phyloP scores from a whole-genome alignment of 768 basidiomycete species.

The Krasilnikovozyma curviuscula region DNA sequence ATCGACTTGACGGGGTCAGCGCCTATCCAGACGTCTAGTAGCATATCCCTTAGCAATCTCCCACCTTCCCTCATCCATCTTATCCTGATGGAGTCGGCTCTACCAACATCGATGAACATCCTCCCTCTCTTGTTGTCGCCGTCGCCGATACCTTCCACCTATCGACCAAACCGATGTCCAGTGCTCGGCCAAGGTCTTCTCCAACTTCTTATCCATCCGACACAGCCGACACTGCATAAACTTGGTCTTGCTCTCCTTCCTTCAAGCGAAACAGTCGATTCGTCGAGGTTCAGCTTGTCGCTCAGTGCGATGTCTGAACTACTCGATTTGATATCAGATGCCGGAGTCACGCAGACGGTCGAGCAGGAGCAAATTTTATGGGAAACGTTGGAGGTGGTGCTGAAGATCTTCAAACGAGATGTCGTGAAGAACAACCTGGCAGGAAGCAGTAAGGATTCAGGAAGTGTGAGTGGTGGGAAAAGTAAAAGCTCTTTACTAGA shows the following conservation, averaged over 20 bases:
- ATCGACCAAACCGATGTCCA: slow-evolving; percentile 7
- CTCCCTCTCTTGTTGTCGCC: slow-evolving; percentile 10
- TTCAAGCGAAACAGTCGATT: background rate
- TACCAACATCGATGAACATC: slow-evolving; percentile 9
- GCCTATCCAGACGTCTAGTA: background rate
- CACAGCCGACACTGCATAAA: background rate
- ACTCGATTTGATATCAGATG: no score
- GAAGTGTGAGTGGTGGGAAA: no score
- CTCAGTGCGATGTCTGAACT: no score
- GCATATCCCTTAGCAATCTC: slow-evolving; percentile 11
- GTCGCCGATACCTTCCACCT: slow-evolving; percentile 8
- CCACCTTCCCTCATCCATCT: slow-evolving; percentile 17
- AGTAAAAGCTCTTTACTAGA: no score
- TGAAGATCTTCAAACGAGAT: no score
- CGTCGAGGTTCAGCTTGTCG: background rate
- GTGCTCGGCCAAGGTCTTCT: slow-evolving; percentile 13
- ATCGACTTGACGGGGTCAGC: slow-evolving; percentile 37
- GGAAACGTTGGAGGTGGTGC: no score
- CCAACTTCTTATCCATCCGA: slow-evolving; percentile 2
- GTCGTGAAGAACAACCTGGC: no score
- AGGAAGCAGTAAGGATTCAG: no score
- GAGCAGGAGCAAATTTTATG: no score
- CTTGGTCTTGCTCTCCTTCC: background rate
- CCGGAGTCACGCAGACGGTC: no score
- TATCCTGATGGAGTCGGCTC: slow-evolving; percentile 15